Base-by-base conservation (phyloP, 768 basidiomycete species). In the Phylloporus sp. region DNA sequence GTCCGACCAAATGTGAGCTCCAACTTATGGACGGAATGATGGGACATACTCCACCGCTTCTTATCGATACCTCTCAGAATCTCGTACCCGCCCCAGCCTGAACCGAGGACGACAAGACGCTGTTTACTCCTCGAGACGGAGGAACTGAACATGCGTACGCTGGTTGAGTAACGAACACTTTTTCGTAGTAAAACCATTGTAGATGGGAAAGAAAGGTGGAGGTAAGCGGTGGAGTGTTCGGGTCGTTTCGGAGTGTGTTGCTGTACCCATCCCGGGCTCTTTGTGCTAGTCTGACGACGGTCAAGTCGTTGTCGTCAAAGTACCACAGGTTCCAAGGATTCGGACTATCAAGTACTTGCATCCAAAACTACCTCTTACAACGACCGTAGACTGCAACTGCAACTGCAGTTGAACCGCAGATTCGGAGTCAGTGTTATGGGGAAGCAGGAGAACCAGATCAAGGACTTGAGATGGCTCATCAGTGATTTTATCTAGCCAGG, bases 21-120 rank as follows among this genome's bases (percentile, higher is more conserved):
- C 16, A 23, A 29, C 5, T 18, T 27, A n/a, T n/a, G n/a, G 24
- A 7, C 13, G 12, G n/a, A 39, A 39, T 13, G 39, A 24, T 34
- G 48, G 34, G 45, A 69, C 79, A 54, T 36, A 86, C 86, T 77
- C 81, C 85, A 88, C 47, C 78, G 77, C 55, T 82, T 83, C 68
- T 85, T 88, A 67, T 89, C 84, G 2, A 89, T 70, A 3, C 78
- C 76, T 32, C 81, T 72, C 22, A 88, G 72, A 13, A 89, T 70
- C 53, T 83, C 82, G 58, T 88, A 88, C 0, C 87, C 87, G 50
- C 85, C 86, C 87, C 86, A 89, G 22, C 87, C 87, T 10, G 85
- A 87, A 9, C 86, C 87, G 7, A 88, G 71, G 54, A 89, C 82
- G 18, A 88, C 79, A 31, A 88, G 76, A 29, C 72, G 68, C 44